Evolutionary conservation across 352 stramenopile species (phyloP), one percentile per base, ranked within the genome.

Genomic region (Globisporangium parvum): DNA sequence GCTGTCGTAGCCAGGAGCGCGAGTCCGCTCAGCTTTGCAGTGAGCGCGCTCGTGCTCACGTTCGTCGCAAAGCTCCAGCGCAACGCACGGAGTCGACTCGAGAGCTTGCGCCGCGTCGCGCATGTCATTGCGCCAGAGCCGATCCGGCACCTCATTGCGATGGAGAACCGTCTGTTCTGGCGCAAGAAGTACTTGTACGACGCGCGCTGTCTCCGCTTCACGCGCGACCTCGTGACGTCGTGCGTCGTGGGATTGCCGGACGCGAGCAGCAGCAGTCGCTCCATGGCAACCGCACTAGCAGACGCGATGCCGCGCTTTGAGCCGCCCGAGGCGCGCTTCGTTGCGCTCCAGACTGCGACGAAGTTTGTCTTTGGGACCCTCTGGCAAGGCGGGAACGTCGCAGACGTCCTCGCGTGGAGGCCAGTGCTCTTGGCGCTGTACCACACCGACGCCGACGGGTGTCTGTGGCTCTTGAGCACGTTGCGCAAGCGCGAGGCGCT

Each of bases 351-450:
- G 63, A 75, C 91, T 23, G 80, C 79, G 6, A 93, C 82, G 12
- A 85, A 83, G 51, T 95, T 94, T 62, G 83, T 93, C 5, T 95
- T 94, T 57, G 86, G 86, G 21, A 95, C 86, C 14, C 52, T 94
- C 24, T 93, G 79, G 84, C 86, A 94, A 63, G 82, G 70, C n/a
- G 78, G 77, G 2, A 71, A 93, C 56, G 68, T 91, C 4, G 71
- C 68, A 17, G 78, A 80, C 20, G 71, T 94, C n/a, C 60, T 88
- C 17, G 77, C 83, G 60, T 95, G 86, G 86, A 80, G 73, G 47
- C 64, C 74, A 0, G 69, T 82, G n/a, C 60, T 95, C 8, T 67
- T 82, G 20, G 62, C 73, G 0, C 61, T 95, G n/a, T 92, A 91
- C 41, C 71, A 82, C 35, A 77, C 83, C 20, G 81, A 95, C 51